Base-by-base conservation (phyloP, 306 rosid genomes). In the Cicer pinnatifidum region DNA sequence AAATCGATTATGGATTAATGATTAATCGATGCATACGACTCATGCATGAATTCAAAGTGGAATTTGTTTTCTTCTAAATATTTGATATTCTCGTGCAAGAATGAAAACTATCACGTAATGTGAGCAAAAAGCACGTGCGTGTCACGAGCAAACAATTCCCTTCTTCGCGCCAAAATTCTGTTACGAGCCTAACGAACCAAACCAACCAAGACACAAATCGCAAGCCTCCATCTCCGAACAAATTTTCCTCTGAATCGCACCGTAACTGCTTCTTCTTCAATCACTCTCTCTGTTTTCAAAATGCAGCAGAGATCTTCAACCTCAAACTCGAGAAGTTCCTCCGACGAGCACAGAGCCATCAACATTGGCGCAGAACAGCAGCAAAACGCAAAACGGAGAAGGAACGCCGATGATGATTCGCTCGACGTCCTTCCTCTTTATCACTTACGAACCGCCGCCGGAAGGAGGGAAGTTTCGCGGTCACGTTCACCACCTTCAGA, bases 231-330 rank as follows among this genome's bases (percentile, higher is more conserved):
- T 53, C 44, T 45, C 11, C 23, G 45, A 1, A 39, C 54, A 33
- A 38, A 6, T 45, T 15, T 50, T 73, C 72, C 77, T 47, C 70
- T 11, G 65, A 20, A 40, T 15, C 69, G 56, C 59, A 39, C 59
- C 8, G 15, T 1, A 57, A 57, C 44, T 37, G 17, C 64, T 44
- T 46, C 67, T 44, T 61, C 78, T 62, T 33, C 28, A 17, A 13
- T 9, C 73, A 9, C 67, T 39, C 19, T 65, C 16, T 43, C 5
- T 65, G 40, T 41, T 64, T 39, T 60, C 60, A 2, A 37, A 70
- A 88, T 84, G 89, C 85, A 67, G 82, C 86, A 76, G 80, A 72
- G 92, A 72, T 52, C 85, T 67, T 72, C 77, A 76, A 39, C 16
- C 69, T 79, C 87, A 10, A 73, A 43, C 74, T 57, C 77, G 48